phyloP scores from a whole-genome alignment of 192 early-diverging fungal genomes.

The Entomortierella beljakovae region DNA sequence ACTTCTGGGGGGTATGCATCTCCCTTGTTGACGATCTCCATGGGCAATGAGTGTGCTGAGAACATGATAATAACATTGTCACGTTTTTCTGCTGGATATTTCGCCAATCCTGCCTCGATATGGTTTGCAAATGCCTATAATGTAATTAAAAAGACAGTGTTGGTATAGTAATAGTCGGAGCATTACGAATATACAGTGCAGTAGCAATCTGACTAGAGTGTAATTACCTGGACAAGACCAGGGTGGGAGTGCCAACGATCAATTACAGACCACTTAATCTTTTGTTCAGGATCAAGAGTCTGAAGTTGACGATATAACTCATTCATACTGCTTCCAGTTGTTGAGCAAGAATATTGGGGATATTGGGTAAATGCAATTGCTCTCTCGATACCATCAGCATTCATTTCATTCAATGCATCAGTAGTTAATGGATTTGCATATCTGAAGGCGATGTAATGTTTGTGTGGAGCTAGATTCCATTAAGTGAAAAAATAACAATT shows the following conservation, averaged over 20 bases:
- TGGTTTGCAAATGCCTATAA: slow-evolving; percentile 79
- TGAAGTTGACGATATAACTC: slow-evolving; percentile 80
- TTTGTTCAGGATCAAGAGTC: slow-evolving; percentile 67
- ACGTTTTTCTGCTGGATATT: slow-evolving; percentile 74
- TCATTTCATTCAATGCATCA: slow-evolving; percentile 81
- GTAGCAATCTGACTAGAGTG: neutral
- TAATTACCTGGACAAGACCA: slow-evolving; percentile 76
- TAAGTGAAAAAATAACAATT: neutral
- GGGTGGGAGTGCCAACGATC: slow-evolving; percentile 95
- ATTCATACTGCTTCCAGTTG: slow-evolving; percentile 93
- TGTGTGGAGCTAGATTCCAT: slow-evolving; percentile 77
- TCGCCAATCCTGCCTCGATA: slow-evolving; percentile 74
- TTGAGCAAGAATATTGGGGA: slow-evolving; percentile 97
- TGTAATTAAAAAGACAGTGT: neutral
- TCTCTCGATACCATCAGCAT: slow-evolving; percentile 81
- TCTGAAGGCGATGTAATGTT: slow-evolving; percentile 92
- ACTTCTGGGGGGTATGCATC: slow-evolving; percentile 92
- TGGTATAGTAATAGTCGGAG: neutral
- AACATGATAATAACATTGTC: slow-evolving; percentile 87
- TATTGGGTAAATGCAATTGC: slow-evolving; percentile 95
- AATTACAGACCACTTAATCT: slow-evolving; percentile 94
- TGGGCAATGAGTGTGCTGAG: slow-evolving; percentile 96
- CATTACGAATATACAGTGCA: neutral
- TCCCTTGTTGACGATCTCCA: slow-evolving; percentile 92
- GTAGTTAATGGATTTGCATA: slow-evolving; percentile 87